Conservation (phyloP, 495 filamentous ascomycete species). For the Penicillium herquei region DNA sequence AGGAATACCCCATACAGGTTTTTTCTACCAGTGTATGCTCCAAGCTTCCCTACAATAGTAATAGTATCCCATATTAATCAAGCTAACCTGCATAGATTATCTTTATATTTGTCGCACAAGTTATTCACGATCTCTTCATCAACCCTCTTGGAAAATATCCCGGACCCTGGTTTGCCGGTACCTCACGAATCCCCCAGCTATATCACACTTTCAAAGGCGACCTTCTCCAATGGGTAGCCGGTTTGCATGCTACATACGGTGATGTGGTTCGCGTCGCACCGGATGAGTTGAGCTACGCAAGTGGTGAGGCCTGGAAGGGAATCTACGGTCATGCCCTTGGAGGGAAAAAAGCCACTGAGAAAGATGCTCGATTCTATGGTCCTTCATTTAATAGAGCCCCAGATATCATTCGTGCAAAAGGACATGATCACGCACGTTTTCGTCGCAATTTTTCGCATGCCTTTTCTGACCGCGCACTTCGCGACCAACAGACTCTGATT, state of each 20-base stretch:
- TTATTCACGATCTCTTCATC: constrained; percentile 11
- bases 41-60: too few species aligned
- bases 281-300: background rate
- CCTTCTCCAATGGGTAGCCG: background rate
- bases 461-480: background rate
- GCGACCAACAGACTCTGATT: constrained; percentile 1
- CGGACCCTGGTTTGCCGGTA: constrained; percentile 1
- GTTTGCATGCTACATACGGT: background rate
- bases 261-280: background rate
- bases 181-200: background rate
- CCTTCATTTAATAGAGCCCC: background rate
- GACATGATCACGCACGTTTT: background rate
- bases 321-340: background rate
- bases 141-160: constrained; percentile 13
- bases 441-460: background rate
- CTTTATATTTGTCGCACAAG: too few species aligned
- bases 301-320: background rate
- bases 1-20: too few species aligned
- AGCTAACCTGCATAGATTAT: too few species aligned
- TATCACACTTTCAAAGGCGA: background rate
- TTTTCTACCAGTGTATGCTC: too few species aligned
- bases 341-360: background rate
- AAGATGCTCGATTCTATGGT: background rate
- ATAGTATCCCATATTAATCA: too few species aligned
- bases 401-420: background rate